Conservation (phyloP, 2,329 filamentous ascomycete genomes). For the Alternaria burnsii region DNA sequence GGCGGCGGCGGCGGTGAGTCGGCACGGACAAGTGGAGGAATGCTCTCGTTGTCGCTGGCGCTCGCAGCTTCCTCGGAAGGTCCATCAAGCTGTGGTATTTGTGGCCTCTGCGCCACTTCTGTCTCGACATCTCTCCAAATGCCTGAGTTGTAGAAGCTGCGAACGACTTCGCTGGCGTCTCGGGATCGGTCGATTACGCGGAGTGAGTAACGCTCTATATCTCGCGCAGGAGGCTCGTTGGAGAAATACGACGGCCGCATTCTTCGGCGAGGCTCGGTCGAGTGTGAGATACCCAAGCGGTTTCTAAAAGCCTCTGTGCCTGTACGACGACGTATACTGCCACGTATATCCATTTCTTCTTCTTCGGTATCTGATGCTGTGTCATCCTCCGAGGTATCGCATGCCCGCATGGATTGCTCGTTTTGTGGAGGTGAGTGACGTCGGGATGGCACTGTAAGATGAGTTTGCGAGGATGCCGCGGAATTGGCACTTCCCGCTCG, state of each 20-base stretch:
- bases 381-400: constrained; percentile 58
- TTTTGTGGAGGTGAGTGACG: constrained; percentile 33
- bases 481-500: constrained; percentile 59
- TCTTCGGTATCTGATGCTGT: constrained; percentile 62
- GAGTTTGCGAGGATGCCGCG: constrained; percentile 47
- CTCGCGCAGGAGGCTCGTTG: constrained; percentile 39
- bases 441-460: constrained; percentile 50
- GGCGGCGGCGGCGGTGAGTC: constrained; percentile 22
- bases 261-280: constrained; percentile 19
- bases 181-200: constrained; percentile 37
- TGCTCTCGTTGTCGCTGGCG: constrained; percentile 29
- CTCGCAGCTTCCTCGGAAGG: constrained; percentile 28
- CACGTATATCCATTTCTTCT: constrained; percentile 52
- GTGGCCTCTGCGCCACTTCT: constrained; percentile 11
- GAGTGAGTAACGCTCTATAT: constrained; percentile 40
- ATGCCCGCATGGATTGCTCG: constrained; percentile 61
- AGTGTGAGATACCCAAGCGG: constrained; percentile 13
- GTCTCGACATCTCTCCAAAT: constrained; percentile 12
- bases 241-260: constrained; percentile 32
- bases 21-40: constrained; percentile 12
- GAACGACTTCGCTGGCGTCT: constrained; percentile 41
- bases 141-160: constrained; percentile 34
- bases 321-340: constrained; percentile 16
- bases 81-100: constrained; percentile 28
- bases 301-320: constrained; percentile 36